phyloP scores from a whole-genome alignment of 2,329 filamentous ascomycete genomes.

The Pseudogymnoascus sp. region DNA sequence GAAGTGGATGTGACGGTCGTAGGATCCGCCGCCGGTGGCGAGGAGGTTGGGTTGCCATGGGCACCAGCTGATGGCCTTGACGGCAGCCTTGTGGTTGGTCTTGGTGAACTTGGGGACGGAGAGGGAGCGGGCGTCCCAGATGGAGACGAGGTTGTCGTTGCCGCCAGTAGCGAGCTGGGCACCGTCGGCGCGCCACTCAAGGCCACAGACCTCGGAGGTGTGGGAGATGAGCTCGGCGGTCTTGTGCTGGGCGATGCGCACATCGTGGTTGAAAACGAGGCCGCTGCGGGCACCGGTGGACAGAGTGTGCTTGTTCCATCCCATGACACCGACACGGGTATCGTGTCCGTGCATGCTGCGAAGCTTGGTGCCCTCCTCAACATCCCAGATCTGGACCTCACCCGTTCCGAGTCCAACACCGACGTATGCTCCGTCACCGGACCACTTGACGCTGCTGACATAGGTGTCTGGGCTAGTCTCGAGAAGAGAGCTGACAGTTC shows the following conservation, averaged over 20 bases:
- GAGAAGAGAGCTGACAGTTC: constrained; percentile 77
- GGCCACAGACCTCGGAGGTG: constrained; percentile 93
- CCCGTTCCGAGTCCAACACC: constrained; percentile 89
- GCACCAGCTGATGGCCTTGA: constrained; percentile 98
- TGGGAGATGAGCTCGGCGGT: constrained; percentile 93
- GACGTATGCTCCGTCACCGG: constrained; percentile 91
- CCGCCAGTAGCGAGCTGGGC: constrained; percentile 94
- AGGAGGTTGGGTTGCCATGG: constrained; percentile 97
- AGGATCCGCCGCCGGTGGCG: constrained; percentile 89
- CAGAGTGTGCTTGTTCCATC: constrained; percentile 97
- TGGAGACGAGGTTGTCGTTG: constrained; percentile 97
- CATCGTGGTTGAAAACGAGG: constrained; percentile 96
- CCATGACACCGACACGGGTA: constrained; percentile 93
- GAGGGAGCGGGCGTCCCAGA: constrained; percentile 95
- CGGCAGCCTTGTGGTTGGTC: constrained; percentile 97
- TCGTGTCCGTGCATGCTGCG: constrained; percentile 98
- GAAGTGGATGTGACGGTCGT: constrained; percentile 98
- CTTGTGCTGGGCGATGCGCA: constrained; percentile 96
- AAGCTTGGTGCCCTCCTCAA: constrained; percentile 87
- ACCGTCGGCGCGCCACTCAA: constrained; percentile 95
- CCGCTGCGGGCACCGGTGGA: constrained; percentile 92
- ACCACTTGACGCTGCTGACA: constrained; percentile 98
- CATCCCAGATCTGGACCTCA: constrained; percentile 99
- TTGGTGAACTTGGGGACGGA: constrained; percentile 97
- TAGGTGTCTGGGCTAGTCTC: constrained; percentile 89